Base-by-base conservation (phyloP, 768 basidiomycete genomes). In the Hebeloma cylindrosporum region DNA sequence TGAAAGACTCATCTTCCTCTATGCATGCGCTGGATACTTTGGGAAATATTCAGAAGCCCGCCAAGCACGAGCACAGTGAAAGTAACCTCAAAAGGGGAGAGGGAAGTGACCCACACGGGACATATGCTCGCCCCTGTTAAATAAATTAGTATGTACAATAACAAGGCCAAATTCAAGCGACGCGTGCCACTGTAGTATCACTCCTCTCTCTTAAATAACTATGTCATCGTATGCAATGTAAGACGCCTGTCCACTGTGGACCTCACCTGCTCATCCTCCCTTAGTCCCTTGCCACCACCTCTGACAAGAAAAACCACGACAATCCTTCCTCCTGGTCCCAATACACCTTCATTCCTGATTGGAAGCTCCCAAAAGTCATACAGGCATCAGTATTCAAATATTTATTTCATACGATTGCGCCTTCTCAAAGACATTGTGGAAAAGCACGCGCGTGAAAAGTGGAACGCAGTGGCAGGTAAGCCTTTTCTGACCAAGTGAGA, bases 51-150 rank as follows among this genome's bases (percentile, higher is more conserved):
- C 63, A 42, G 47, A 63, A 33, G 28, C 50, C 50, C 7, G 54
- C 58, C 50, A 54, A 58, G 41, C 53, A 68, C 34, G 78, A 78
- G 52, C 62, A 67, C 14, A 52, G 60, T 10, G 64, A 67, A 30
- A 82, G 75, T 29, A 67, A 64, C 14, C 52, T 85, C 43, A 73
- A 79, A 20, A 50, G 67, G 34, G 77, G 73, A 0, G 72, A 75
- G 2, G 78, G 71, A 6, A 71, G 69, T 23, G 51, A 64, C 44
- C 57, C 70, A 28, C 78, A 72, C 35, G 84, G 85, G 9, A 87
- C 87, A 3, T 88, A 77, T 58, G 74, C 85, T 36, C 85, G 80
- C 57, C 65, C 78, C 13, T 89, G 86, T 61, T 88, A 67, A 71
- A 59, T 21, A 14, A n/a, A n/a, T n/a, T n/a, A n/a, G n/a, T n/a